Percentiles rank a stretch among this genome's conserved stretches.
Evolutionary conservation across 805 yeast genomes (phyloP).

Genomic region (Candida pini): DNA sequence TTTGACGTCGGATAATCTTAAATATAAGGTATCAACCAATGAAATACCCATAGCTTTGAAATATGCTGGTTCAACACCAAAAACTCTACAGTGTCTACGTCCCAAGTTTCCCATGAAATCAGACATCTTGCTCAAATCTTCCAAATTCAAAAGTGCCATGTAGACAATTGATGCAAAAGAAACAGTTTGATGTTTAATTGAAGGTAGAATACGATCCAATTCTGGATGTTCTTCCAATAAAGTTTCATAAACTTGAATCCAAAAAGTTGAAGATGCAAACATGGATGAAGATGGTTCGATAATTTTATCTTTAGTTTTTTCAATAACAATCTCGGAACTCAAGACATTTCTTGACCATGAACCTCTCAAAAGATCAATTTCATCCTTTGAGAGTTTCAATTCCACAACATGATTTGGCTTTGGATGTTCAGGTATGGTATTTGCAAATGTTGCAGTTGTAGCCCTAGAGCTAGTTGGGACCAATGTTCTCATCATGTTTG

Average conservation of each 20-base stretch:
- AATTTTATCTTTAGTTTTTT: constrained; percentile 2
- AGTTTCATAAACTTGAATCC: constrained; percentile 63
- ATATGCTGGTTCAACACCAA: constrained; percentile 55
- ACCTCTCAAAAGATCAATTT: constrained; percentile 7
- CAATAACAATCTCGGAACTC: constrained; percentile 2
- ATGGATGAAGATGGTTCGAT: constrained; percentile 23
- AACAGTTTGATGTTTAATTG: constrained; percentile 63
- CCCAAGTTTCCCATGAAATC: constrained; percentile 54
- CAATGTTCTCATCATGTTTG: background rate
- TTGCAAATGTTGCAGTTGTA: background rate
- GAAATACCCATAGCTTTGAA: constrained; percentile 64
- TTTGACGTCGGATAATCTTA: constrained; percentile 32
- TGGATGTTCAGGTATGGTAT: background rate
- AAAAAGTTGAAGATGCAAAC: constrained; percentile 50
- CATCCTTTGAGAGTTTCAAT: constrained; percentile 8
- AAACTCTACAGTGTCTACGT: constrained; percentile 59
- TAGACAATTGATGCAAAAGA: constrained; percentile 66
- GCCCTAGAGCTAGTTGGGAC: background rate
- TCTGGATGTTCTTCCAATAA: constrained; percentile 48
- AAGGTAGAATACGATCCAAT: constrained; percentile 54
- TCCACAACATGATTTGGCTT: background rate
- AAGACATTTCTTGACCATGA: constrained; percentile 12
- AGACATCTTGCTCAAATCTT: constrained; percentile 44
- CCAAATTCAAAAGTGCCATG: constrained; percentile 53
- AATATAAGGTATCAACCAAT: constrained; percentile 51